Evolutionary conservation across 768 basidiomycete genomes (phyloP).

Genomic region (Kwoniella europaea): DNA sequence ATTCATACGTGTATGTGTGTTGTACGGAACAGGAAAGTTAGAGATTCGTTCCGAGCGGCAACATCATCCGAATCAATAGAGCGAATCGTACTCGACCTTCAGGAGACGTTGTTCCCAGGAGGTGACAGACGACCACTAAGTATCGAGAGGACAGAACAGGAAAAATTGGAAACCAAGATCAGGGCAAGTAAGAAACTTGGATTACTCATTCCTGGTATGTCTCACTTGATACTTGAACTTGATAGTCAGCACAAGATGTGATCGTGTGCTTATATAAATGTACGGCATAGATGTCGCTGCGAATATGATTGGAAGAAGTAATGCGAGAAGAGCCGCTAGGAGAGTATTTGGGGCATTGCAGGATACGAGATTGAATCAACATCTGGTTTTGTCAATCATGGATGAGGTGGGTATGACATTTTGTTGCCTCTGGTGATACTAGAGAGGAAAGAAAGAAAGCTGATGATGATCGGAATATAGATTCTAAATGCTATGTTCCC

Average conservation of each 20-base stretch:
- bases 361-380: slow-evolving; percentile 91
- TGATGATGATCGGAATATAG: slow-evolving; percentile 9
- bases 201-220: slow-evolving; percentile 82
- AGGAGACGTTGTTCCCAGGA: slow-evolving; percentile 82
- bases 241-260: no score
- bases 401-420: slow-evolving; percentile 72
- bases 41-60: slow-evolving; percentile 72
- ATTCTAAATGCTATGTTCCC: slow-evolving; percentile 36
- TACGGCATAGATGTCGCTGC: slow-evolving; percentile 77
- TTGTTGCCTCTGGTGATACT: no score
- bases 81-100: slow-evolving; percentile 69
- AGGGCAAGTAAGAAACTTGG: slow-evolving; percentile 90
- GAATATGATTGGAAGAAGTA: slow-evolving; percentile 97
- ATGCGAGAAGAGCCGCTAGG: slow-evolving; percentile 88
- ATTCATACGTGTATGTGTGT: not conserved
- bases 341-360: slow-evolving; percentile 92
- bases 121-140: slow-evolving; percentile 71
- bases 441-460: not conserved
- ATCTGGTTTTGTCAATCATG: slow-evolving; percentile 81
- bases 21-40: slow-evolving; percentile 70
- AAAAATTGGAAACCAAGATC: slow-evolving; percentile 78
- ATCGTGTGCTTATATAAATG: no score
- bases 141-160: slow-evolving; percentile 74
- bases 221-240: no score
- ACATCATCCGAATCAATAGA: slow-evolving; percentile 74